Conservation (phyloP, 805 yeast species). For the Wickerhamiella galacta region DNA sequence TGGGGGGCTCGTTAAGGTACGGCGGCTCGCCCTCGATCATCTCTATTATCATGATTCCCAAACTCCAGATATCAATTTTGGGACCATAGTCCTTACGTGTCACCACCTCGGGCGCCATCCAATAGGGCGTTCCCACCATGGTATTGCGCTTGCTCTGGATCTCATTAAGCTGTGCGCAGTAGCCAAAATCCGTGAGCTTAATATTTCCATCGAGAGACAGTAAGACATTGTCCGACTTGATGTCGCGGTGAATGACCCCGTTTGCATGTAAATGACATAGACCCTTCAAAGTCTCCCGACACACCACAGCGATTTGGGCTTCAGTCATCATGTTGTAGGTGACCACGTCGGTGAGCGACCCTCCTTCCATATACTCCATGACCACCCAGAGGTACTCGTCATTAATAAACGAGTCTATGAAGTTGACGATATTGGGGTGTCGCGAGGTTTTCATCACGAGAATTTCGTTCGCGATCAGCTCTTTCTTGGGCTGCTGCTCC, state of each 20-base stretch:
- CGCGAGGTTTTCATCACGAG: slow-evolving; percentile 84
- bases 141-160: slow-evolving; percentile 79
- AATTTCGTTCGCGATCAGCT: slow-evolving; percentile 84
- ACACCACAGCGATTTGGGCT: slow-evolving; percentile 88
- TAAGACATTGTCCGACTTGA: slow-evolving; percentile 84
- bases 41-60: slow-evolving; percentile 95
- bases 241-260: slow-evolving; percentile 73
- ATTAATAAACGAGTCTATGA: slow-evolving; percentile 70
- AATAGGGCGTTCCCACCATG: slow-evolving; percentile 98
- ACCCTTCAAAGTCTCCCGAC: slow-evolving; percentile 79
- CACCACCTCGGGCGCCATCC: slow-evolving; percentile 99
- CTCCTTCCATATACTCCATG: slow-evolving; percentile 99
- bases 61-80: slow-evolving; percentile 93
- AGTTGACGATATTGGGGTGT: slow-evolving; percentile 87
- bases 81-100: slow-evolving; percentile 90
- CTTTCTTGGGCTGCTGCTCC: slow-evolving; percentile 90
- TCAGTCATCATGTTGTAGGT: slow-evolving; percentile 76
- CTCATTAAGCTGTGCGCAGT: slow-evolving; percentile 86
- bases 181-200: slow-evolving; percentile 88
- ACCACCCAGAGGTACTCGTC: slow-evolving; percentile 65
- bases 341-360: slow-evolving; percentile 87
- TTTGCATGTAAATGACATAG: slow-evolving; percentile 74
- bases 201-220: slow-evolving; percentile 73
- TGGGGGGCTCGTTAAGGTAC: slow-evolving; percentile 86
- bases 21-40: slow-evolving; percentile 99